These are phyloP conservation scores for Serpula lacrymans DNA, from an alignment of 768 basidiomycete species.

Conservation along the genomic window DNA sequence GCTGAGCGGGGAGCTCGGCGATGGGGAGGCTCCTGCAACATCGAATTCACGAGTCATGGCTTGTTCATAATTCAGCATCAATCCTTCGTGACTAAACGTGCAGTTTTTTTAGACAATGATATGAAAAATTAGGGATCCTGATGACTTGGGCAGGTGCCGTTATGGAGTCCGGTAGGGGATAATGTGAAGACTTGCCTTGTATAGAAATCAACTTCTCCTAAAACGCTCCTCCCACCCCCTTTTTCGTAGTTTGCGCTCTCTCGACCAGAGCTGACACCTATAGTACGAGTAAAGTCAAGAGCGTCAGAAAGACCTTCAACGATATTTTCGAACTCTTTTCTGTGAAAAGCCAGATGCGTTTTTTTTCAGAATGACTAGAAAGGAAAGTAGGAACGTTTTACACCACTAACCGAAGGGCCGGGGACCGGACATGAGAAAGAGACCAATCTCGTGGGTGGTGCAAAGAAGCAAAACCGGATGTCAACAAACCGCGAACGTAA, in stretches of 20 bases:
- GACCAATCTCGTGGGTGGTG: slow-evolving; percentile 92
- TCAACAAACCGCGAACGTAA: slow-evolving; percentile 82
- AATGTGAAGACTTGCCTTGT: slow-evolving; percentile 59
- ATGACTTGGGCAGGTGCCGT: not conserved
- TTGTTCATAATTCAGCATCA: slow-evolving; percentile 90
- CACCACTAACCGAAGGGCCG: slow-evolving; percentile 60
- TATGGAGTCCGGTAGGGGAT: not conserved
- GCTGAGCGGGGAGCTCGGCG: not conserved
- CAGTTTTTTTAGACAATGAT: no score
- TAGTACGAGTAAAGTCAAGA: slow-evolving; percentile 87
- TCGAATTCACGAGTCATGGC: slow-evolving; percentile 78
- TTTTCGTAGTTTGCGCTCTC: slow-evolving; percentile 55
- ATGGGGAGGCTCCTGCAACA: slow-evolving; percentile 24
- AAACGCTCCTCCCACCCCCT: slow-evolving; percentile 64
- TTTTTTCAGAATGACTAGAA: slow-evolving; percentile 1
- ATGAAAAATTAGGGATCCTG: not conserved
- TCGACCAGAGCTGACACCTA: slow-evolving; percentile 63
- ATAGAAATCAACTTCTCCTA: slow-evolving; percentile 92
- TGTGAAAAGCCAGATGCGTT: slow-evolving; percentile 28
- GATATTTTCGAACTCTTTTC: slow-evolving; percentile 82
- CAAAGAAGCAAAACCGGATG: slow-evolving; percentile 91
- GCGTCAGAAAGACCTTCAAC: slow-evolving; percentile 84
- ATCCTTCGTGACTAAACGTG: slow-evolving; percentile 82
- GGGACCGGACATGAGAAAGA: slow-evolving; percentile 84
- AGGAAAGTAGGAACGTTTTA: not conserved